Conservation (phyloP, 768 basidiomycete genomes). For the Scleroderma citrinum region DNA sequence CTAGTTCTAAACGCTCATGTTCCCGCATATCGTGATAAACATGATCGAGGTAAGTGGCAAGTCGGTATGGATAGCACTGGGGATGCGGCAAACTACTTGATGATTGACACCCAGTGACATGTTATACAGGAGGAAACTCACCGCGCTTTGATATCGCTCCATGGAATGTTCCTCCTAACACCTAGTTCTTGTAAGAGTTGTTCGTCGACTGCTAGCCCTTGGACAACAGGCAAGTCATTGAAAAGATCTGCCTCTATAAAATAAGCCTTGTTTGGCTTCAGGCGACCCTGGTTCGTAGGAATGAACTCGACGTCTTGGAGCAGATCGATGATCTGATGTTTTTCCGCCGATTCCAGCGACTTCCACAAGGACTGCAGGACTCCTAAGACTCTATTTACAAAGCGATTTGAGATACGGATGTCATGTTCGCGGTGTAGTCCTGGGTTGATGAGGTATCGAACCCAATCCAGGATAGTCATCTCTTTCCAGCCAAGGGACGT, state of each 20-base stretch:
- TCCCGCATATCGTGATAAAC: background rate
- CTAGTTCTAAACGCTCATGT: conserved; percentile 1
- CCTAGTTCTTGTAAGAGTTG: conserved; percentile 54
- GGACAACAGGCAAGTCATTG: conserved; percentile 70
- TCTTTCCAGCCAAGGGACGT: conserved; percentile 1
- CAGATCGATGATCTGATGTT: conserved; percentile 41
- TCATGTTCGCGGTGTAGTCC: conserved; percentile 47
- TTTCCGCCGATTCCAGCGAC: conserved; percentile 44
- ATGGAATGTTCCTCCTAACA: conserved; percentile 75
- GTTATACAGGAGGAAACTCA: background rate
- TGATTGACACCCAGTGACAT: background rate
- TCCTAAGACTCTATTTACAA: conserved; percentile 69
- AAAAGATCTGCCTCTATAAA: conserved; percentile 88
- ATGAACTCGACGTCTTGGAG: conserved; percentile 54
- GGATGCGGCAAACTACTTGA: background rate
- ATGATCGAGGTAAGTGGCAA: background rate
- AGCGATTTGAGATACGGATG: conserved; percentile 51
- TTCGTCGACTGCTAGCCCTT: conserved; percentile 36
- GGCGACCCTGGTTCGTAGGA: conserved; percentile 71
- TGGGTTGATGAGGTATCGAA: conserved; percentile 51
- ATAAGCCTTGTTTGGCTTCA: conserved; percentile 63
- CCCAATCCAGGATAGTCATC: conserved; percentile 61
- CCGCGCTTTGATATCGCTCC: conserved; percentile 54
- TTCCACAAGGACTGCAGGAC: conserved; percentile 51
- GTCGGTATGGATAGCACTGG: conserved; percentile 1